Base-by-base conservation (phyloP, 345 rosid genomes). In the Gossypium sturtianum region DNA sequence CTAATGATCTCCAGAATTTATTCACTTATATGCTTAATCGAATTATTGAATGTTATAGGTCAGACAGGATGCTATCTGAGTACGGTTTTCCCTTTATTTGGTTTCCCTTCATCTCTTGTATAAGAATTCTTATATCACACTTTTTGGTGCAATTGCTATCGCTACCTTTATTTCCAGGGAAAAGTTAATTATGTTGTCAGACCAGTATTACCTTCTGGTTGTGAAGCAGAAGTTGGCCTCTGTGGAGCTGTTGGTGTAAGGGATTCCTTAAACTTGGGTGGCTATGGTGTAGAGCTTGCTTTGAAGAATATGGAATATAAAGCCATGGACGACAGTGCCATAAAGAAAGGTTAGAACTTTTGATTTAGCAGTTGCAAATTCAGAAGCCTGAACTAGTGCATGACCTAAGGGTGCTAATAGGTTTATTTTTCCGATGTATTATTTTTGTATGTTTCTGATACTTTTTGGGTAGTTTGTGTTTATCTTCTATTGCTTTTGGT, bases 211-310 rank as follows among this genome's bases (percentile, higher is more conserved):
- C 94, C 98, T 70, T 86, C 83, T 58, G 94, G 97, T 4, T 95
- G 99, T 83, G 98, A 89, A 83, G 78, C 77, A 77, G 83, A 86
- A 84, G 85, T 77, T 80, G 86, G 93, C 25, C 78, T 67, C n/a
- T 95, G 98, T 76, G 97, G 90, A 82, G 93, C 97, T 78, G 76
- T 93, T 79, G 98, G 99, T 60, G 82, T 92, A 19, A 84, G 78
- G 71, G 97, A 87, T 75, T 82, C 86, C 78, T 86, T 91, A 80
- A 87, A 86, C 80, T 89, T 93, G 85, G 99, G 94, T 79, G 99
- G 99, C 72, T 95, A 93, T 83, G 98, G 99, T 60, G 97, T 93
- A 45, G 99, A 95, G 83, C 99, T 95, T 82, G 99, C 99, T 76
- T 58, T 95, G 84, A 95, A 95, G 87, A 95, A 93, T 82, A 95